Evolutionary conservation across 2,329 filamentous ascomycete species (phyloP), one percentile per base, ranked within the genome.

Genomic region (Ascochyta viciae-villosae): DNA sequence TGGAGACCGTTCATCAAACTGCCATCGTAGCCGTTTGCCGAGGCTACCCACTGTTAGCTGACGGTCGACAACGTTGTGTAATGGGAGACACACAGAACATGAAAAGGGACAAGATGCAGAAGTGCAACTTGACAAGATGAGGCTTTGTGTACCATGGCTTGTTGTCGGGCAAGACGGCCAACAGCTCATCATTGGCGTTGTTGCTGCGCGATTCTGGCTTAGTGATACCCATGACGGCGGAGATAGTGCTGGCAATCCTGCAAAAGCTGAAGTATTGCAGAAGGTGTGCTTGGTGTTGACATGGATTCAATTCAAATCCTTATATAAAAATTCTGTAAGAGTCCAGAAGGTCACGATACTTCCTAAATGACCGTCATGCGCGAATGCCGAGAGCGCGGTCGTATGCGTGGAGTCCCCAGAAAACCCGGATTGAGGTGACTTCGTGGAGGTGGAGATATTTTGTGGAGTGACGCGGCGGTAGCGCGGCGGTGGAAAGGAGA

Each of bases 1-100:
- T 65, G 60, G 3, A 72, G 60, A n/a, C 66, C 67, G 29, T 70
- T 70, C 62, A 72, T 70, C 29, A 73, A n/a, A 42, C 22, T 59
- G 48, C 66, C 67, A 35, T 72, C 70, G 45, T 66, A 73, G 0
- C 70, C 69, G 44, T 69, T 71, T 31, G 67, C 59, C 3, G 64
- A 57, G 8, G 55, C 58, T 58, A 16, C 3, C 24, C 24, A 7
- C 13, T 44, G 26, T 44, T 34, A 46, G 46, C 37, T 29, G 29
- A 23, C n/a, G n/a, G 13, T 39, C 15, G n/a, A 46, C 12, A 3
- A 2, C 13, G 10, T 13, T 23, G 1, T 8, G n/a, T 15, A 39
- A 24, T 6, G 27, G 22, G 6, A 22, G 23, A 52, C 54, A 26
- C 26, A 53, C 50, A 58, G 26, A 58, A 58, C 16, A 53, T 15